phyloP scores from a whole-genome alignment of 2,329 filamentous ascomycete species.

The Epichloe gansuensis region DNA sequence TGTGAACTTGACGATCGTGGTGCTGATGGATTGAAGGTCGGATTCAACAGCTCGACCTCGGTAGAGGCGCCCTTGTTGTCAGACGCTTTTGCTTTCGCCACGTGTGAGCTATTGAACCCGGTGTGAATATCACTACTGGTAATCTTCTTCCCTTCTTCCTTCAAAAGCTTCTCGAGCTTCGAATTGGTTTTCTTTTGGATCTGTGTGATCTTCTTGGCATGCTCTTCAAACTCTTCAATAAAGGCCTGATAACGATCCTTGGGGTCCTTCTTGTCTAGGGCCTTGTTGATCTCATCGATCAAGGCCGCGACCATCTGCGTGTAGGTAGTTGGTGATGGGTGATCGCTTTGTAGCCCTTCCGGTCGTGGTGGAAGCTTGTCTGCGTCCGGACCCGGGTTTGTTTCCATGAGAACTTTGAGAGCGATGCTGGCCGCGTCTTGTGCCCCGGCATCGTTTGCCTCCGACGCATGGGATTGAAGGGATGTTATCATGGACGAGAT shows the following conservation, averaged over 20 bases:
- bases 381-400: slow-evolving; percentile 57
- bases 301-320: slow-evolving; percentile 98
- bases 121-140: slow-evolving; percentile 83
- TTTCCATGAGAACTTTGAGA: slow-evolving; percentile 81
- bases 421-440: slow-evolving; percentile 63
- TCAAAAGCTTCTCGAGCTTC: slow-evolving; percentile 72
- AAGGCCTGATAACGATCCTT: slow-evolving; percentile 61
- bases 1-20: slow-evolving; percentile 6
- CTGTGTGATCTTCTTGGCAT: slow-evolving; percentile 63
- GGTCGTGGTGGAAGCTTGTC: slow-evolving; percentile 63
- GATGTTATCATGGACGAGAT: slow-evolving; percentile 67
- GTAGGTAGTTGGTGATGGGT: slow-evolving; percentile 67
- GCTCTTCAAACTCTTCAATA: slow-evolving; percentile 62
- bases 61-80: slow-evolving; percentile 35
- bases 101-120: slow-evolving; percentile 78
- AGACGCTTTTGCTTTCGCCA: slow-evolving; percentile 46
- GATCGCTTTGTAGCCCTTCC: slow-evolving; percentile 63
- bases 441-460: slow-evolving; percentile 40
- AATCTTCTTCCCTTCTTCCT: slow-evolving; percentile 77
- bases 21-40: slow-evolving; percentile 27
- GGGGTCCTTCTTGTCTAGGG: slow-evolving; percentile 63
- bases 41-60: slow-evolving; percentile 65
- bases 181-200: slow-evolving; percentile 62
- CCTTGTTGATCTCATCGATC: slow-evolving; percentile 80
- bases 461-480: slow-evolving; percentile 59